phyloP scores from a whole-genome alignment of 2,329 filamentous ascomycete species.

The Drechslerella dactyloides region DNA sequence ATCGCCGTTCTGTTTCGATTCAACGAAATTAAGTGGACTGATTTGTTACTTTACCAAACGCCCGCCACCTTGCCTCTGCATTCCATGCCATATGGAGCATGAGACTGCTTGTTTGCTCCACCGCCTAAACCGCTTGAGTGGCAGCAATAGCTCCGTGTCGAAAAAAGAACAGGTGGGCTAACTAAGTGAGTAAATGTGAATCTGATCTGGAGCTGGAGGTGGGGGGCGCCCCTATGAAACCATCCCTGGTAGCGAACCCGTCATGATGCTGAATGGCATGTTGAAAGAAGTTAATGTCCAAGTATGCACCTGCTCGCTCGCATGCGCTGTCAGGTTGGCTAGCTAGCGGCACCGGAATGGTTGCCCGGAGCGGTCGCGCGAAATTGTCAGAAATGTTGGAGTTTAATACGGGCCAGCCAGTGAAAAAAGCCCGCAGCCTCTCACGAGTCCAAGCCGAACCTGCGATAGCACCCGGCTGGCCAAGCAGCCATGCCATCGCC shows the following conservation, averaged over 20 bases:
- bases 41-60: background rate
- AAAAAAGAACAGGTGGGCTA: background rate
- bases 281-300: background rate
- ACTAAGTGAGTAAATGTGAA: too few species aligned
- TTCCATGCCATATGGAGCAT: background rate
- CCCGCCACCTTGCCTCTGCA: background rate
- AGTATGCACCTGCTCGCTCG: slow-evolving; percentile 37
- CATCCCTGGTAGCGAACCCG: slow-evolving; percentile 20
- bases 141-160: background rate
- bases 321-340: slow-evolving; percentile 31
- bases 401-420: slow-evolving; percentile 9
- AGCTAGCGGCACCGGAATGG: slow-evolving; percentile 1
- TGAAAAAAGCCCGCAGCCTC: slow-evolving; percentile 39
- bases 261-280: slow-evolving; percentile 21
- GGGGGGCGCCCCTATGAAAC: slow-evolving; percentile 3
- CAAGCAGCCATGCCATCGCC: background rate
- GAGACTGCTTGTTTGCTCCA: background rate
- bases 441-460: slow-evolving; percentile 32
- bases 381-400: slow-evolving; percentile 4
- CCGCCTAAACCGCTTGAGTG: background rate
- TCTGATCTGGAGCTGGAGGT: background rate
- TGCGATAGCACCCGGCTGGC: slow-evolving; percentile 39
- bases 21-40: background rate
- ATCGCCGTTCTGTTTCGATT: background rate
- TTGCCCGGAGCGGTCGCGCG: background rate